Conservation (phyloP, 2,329 filamentous ascomycete species). For the Ophiostoma quercus region DNA sequence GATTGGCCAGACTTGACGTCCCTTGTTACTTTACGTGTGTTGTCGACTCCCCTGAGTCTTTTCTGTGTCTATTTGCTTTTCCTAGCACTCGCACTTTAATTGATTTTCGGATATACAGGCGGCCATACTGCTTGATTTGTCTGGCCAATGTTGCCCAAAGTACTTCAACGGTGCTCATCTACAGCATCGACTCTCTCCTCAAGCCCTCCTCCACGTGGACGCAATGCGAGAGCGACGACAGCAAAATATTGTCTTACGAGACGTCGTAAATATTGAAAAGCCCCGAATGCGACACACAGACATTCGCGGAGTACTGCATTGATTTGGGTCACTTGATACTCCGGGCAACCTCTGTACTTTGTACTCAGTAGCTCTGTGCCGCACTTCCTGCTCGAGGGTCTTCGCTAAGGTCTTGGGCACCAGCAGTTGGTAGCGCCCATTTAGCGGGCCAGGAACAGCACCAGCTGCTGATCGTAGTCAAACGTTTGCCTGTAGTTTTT, state of each 20-base stretch:
- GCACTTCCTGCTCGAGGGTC: neutral
- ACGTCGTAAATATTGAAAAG: neutral
- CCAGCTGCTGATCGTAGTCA: neutral
- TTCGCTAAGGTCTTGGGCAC: neutral
- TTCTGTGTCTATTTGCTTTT: neutral
- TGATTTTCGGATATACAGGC: neutral
- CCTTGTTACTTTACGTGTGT: neutral
- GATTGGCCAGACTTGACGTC: conserved; percentile 7
- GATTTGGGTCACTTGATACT: neutral
- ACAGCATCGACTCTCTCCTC: neutral
- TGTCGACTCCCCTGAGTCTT: neutral
- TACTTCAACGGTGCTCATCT: neutral
- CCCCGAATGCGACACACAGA: neutral
- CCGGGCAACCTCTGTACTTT: no score
- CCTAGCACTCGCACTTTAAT: neutral
- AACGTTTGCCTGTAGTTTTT: neutral
- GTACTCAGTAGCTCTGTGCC: neutral
- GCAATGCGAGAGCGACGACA: neutral
- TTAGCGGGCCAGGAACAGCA: neutral
- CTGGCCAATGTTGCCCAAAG: neutral
- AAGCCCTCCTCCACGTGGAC: neutral
- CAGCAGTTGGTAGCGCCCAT: neutral
- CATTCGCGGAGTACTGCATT: neutral
- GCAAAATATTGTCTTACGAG: neutral
- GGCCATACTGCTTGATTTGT: neutral